phyloP scores from a whole-genome alignment of 345 rosid genomes.

The Sonneratia alba region DNA sequence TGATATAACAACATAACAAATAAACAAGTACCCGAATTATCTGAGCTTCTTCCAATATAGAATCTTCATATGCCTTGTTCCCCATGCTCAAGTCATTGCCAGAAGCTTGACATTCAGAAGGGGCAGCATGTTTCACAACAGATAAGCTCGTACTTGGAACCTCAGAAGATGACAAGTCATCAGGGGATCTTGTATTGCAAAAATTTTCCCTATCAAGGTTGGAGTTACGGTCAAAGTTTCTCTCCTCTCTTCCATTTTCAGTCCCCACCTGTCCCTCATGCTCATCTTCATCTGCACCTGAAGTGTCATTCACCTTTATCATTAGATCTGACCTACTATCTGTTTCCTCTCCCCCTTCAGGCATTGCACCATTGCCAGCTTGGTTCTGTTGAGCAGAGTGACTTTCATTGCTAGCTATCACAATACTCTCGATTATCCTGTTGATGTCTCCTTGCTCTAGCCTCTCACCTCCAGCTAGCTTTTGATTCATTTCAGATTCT shows the following conservation, averaged over 20 bases:
- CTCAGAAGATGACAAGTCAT: slow-evolving; percentile 25
- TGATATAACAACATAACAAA: neutral
- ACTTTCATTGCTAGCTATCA: slow-evolving; percentile 19
- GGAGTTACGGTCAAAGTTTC: slow-evolving; percentile 20
- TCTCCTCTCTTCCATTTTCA: slow-evolving; percentile 28
- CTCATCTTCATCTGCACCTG: slow-evolving; percentile 13
- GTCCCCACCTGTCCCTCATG: slow-evolving; percentile 22
- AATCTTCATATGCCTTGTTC: neutral
- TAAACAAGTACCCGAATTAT: too few relatives aligned
- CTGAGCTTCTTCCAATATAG: too few relatives aligned
- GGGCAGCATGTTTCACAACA: slow-evolving; percentile 23
- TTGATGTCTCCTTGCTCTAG: slow-evolving; percentile 30
- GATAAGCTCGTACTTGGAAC: slow-evolving; percentile 27
- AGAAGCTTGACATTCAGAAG: slow-evolving; percentile 28
- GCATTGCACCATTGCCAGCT: slow-evolving; percentile 6
- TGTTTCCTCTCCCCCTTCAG: neutral
- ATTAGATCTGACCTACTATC: neutral
- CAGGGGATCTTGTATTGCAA: slow-evolving; percentile 17
- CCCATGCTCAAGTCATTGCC: neutral
- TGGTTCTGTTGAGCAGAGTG: slow-evolving; percentile 14
- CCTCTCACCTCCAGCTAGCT: slow-evolving; percentile 33
- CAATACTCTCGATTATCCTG: slow-evolving; percentile 23
- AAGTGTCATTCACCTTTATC: neutral
- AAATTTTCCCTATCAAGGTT: slow-evolving; percentile 18
- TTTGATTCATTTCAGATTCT: slow-evolving; percentile 29